Percentiles rank a stretch among this genome's conserved stretches.
Evolutionary conservation across 2,329 filamentous ascomycete genomes (phyloP).

Genomic region (Epichloe sylvatica): DNA sequence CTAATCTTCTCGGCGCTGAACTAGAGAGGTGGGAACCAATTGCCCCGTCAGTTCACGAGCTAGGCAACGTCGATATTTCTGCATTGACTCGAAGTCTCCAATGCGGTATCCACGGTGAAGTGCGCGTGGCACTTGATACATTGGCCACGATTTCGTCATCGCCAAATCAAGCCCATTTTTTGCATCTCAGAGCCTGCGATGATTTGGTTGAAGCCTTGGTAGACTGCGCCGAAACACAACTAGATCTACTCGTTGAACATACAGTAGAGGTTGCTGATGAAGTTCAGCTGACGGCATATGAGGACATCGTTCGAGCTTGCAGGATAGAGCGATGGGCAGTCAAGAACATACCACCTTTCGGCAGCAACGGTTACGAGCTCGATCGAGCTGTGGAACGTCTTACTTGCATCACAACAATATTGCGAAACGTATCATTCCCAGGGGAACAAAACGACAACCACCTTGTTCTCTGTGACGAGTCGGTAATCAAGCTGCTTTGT

Average conservation of each 20-base stretch:
- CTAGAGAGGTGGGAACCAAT: conserved; percentile 58
- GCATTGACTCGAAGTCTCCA: conserved; percentile 81
- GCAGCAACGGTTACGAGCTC: conserved; percentile 64
- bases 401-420: conserved; percentile 79
- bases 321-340: conserved; percentile 58
- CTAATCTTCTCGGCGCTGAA: conserved; percentile 50
- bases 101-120: conserved; percentile 76
- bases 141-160: conserved; percentile 54
- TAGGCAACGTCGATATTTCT: conserved; percentile 81
- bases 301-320: conserved; percentile 72
- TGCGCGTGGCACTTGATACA: conserved; percentile 79
- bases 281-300: conserved; percentile 70
- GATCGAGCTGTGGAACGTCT: conserved; percentile 77
- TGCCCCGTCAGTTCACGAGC: conserved; percentile 58
- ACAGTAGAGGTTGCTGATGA: conserved; percentile 77
- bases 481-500: conserved; percentile 71
- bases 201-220: conserved; percentile 78
- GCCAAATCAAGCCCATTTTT: conserved; percentile 48
- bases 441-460: conserved; percentile 51
- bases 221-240: conserved; percentile 81
- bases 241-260: conserved; percentile 72
- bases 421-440: conserved; percentile 85
- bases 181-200: conserved; percentile 61
- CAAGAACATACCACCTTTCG: conserved; percentile 59
- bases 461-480: conserved; percentile 54